phyloP scores from a whole-genome alignment of 2,329 filamentous ascomycete genomes.

The Sclerotiophoma versabilis region DNA sequence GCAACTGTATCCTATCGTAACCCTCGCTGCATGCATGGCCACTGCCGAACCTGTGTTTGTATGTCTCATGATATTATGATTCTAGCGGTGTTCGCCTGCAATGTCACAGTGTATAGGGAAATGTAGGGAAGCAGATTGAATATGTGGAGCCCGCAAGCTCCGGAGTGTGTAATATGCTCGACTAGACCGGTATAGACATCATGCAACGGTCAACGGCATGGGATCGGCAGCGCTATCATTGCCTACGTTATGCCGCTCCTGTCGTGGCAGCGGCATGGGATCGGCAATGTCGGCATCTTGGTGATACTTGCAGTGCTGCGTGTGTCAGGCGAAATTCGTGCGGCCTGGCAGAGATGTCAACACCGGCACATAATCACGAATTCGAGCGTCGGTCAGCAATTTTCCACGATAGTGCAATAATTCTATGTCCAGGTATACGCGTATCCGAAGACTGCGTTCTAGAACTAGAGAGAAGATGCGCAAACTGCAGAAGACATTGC shows the following conservation, averaged over 20 bases:
- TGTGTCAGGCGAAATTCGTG: background rate
- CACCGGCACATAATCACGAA: background rate
- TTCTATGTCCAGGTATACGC: no score
- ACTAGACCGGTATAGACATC: background rate
- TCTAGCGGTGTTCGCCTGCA: background rate
- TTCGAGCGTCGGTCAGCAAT: no score
- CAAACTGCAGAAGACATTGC: no score
- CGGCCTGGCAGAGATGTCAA: background rate
- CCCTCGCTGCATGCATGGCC: background rate
- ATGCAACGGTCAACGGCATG: background rate
- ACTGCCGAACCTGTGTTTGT: background rate
- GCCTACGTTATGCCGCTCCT: background rate
- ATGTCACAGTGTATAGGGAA: background rate
- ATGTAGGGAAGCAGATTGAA: background rate
- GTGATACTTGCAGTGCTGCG: background rate
- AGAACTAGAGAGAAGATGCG: no score
- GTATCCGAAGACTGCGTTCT: no score
- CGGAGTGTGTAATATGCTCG: background rate
- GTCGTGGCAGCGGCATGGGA: background rate
- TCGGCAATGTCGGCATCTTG: conserved; percentile 13
- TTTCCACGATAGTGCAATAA: no score
- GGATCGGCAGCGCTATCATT: background rate
- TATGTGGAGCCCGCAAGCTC: background rate
- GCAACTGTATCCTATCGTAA: background rate
- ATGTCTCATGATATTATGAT: conserved; percentile 8